phyloP scores from a whole-genome alignment of 768 basidiomycete species.

The Mycena vulgaris region DNA sequence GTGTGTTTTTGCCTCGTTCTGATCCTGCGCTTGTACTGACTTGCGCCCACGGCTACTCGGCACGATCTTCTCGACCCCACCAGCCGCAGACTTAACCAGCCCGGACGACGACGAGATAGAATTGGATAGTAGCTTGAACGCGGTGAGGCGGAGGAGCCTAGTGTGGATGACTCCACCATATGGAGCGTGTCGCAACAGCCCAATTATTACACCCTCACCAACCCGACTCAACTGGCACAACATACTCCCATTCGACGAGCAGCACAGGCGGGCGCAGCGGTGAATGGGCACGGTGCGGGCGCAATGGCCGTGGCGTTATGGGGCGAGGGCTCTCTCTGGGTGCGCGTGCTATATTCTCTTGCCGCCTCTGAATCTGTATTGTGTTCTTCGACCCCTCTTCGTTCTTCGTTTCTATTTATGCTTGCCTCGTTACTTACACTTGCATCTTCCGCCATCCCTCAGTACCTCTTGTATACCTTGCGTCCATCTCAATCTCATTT shows the following conservation, averaged over 20 bases:
- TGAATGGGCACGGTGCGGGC: slow-evolving; percentile 3
- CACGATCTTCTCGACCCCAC: slow-evolving; percentile 7
- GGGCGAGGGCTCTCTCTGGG: slow-evolving; percentile 9
- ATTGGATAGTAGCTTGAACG: slow-evolving; percentile 3
- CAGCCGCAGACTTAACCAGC: slow-evolving; percentile 3
- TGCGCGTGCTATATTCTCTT: slow-evolving; percentile 8
- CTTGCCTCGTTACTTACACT: too few relatives aligned
- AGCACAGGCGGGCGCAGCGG: not conserved
- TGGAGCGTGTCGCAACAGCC: not conserved
- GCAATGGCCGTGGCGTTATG: slow-evolving; percentile 5
- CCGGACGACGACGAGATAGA: slow-evolving; percentile 1
- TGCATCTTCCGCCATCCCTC: too few relatives aligned
- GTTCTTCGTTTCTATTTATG: too few relatives aligned
- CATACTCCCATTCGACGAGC: not conserved
- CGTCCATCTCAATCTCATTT: too few relatives aligned
- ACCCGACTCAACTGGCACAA: slow-evolving; percentile 3
- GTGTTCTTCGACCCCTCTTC: too few relatives aligned
- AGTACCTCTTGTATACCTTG: too few relatives aligned
- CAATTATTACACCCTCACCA: not conserved
- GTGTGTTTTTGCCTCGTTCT: slow-evolving; percentile 1
- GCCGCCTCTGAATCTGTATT: too few relatives aligned
- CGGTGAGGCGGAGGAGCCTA: slow-evolving; percentile 11
- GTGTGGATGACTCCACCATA: not conserved
- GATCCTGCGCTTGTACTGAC: slow-evolving; percentile 8
- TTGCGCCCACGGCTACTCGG: slow-evolving; percentile 9